phyloP scores from a whole-genome alignment of 2,329 filamentous ascomycete species.

The Colletotrichum cordylinicola region DNA sequence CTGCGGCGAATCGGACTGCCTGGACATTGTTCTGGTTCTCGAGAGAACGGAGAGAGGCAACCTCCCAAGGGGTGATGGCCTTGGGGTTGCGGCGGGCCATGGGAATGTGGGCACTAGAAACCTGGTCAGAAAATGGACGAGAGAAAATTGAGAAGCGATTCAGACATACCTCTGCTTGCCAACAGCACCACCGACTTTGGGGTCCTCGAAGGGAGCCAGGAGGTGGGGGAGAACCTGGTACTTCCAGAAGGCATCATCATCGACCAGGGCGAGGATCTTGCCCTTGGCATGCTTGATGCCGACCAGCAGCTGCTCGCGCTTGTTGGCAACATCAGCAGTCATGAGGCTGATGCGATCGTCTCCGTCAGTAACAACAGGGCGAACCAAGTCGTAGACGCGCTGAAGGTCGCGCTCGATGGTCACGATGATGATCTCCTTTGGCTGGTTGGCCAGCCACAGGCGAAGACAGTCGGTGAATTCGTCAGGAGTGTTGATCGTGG shows the following conservation, averaged over 20 bases:
- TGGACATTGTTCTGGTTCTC: slow-evolving; percentile 23
- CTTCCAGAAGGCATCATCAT: slow-evolving; percentile 33
- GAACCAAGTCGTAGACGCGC: slow-evolving; percentile 7
- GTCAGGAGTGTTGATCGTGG: slow-evolving; percentile 28
- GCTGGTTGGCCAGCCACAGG: slow-evolving; percentile 27
- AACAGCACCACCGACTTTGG: slow-evolving; percentile 26
- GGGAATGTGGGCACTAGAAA: slow-evolving; percentile 25
- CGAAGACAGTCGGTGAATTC: slow-evolving; percentile 24
- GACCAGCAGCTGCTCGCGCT: slow-evolving; percentile 28
- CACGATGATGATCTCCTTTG: slow-evolving; percentile 33
- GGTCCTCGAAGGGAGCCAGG: slow-evolving; percentile 30
- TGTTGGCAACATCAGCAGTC: slow-evolving; percentile 26
- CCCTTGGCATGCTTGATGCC: slow-evolving; percentile 27
- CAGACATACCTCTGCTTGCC: slow-evolving; percentile 25
- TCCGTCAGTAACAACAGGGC: background rate
- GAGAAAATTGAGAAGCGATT: background rate
- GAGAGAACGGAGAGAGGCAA: slow-evolving; percentile 29
- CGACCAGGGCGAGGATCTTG: slow-evolving; percentile 29
- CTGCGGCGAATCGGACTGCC: slow-evolving; percentile 24
- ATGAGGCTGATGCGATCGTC: slow-evolving; percentile 20
- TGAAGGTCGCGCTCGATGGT: slow-evolving; percentile 19
- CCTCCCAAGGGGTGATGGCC: slow-evolving; percentile 31
- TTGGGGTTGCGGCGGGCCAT: slow-evolving; percentile 17
- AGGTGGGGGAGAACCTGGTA: slow-evolving; percentile 21
- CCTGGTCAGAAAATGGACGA: background rate